Base-by-base conservation (phyloP, 2,329 filamentous ascomycete species). In the Scleromitrula shiraiana region DNA sequence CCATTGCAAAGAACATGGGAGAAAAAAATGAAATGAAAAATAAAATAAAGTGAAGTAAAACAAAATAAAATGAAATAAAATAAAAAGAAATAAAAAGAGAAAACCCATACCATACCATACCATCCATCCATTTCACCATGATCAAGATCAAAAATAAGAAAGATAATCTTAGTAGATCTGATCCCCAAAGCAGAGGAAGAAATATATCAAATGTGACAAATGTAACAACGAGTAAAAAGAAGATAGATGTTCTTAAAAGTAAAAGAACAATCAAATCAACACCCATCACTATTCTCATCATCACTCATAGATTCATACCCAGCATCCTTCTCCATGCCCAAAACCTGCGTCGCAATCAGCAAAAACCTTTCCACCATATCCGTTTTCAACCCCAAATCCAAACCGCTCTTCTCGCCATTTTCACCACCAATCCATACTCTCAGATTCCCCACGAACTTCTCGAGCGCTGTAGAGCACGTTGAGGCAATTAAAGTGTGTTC, bases 261-360 rank as follows among this genome's bases (percentile, higher is more conserved):
- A n/a, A n/a, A n/a, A n/a, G n/a, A n/a, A n/a, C n/a, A n/a, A n/a
- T n/a, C n/a, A 29, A 29, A 42, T 59, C 48, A 61, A 53, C 60
- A 64, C 43, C 57, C 61, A 27, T 58, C 61, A 20, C 52, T 55
- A 19, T 26, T 41, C 24, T 17, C 61, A 22, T 56, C 56, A 20
- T 77, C 75, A 50, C 70, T 74, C 70, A 77, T 75, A 53, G 71
- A 80, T 40, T 70, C 77, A 61, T 82, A 82, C 7, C 78, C 78
- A 1, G 74, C 68, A 56, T 82, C 79, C 37, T 49, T 78, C 72
- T 79, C 74, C 72, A 82, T 80, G 7, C 78, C 77, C 7, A 80
- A 71, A 30, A 77, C 66, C 41, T 67, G 71, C 60, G 77, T 78
- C 12, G 74, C 78, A 29, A 82, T 71, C 9, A 64, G 59, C 15